Evolutionary conservation across 2,329 filamentous ascomycete genomes (phyloP).

Genomic region (Aspergillus viridinutans): DNA sequence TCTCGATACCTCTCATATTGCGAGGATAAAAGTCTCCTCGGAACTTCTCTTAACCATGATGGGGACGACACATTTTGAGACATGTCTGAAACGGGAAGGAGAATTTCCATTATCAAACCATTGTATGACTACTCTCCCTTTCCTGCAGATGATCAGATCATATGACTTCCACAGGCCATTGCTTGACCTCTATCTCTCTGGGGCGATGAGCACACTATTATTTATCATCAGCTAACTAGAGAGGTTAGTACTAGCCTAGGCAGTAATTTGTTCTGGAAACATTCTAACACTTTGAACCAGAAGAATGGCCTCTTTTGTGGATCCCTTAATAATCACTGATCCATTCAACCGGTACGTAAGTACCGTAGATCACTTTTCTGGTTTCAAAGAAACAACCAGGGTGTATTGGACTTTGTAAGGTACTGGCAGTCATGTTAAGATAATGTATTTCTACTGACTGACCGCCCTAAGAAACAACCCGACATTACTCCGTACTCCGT

Average conservation of each 20-base stretch:
- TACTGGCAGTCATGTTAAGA: neutral
- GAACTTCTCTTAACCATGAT: too few species aligned
- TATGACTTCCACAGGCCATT: neutral
- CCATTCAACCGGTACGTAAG: neutral
- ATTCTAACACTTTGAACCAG: neutral
- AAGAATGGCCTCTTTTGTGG: conserved; percentile 4
- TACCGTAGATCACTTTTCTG: neutral
- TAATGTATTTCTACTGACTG: neutral
- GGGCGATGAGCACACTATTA: neutral
- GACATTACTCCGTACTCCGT: neutral
- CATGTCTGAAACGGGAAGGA: too few species aligned
- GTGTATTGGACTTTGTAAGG: neutral
- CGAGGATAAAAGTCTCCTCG: too few species aligned
- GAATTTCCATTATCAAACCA: neutral
- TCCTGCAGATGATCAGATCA: neutral
- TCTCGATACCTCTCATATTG: neutral
- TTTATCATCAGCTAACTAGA: neutral
- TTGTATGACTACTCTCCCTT: too few species aligned
- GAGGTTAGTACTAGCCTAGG: neutral
- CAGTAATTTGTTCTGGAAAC: conserved; percentile 15
- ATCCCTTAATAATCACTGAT: neutral
- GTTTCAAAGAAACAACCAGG: neutral
- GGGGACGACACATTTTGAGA: too few species aligned
- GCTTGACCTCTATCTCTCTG: neutral
- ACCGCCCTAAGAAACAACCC: neutral